Evolutionary conservation across 352 stramenopile species (phyloP).

Genomic region (Phytophthora multivora): DNA sequence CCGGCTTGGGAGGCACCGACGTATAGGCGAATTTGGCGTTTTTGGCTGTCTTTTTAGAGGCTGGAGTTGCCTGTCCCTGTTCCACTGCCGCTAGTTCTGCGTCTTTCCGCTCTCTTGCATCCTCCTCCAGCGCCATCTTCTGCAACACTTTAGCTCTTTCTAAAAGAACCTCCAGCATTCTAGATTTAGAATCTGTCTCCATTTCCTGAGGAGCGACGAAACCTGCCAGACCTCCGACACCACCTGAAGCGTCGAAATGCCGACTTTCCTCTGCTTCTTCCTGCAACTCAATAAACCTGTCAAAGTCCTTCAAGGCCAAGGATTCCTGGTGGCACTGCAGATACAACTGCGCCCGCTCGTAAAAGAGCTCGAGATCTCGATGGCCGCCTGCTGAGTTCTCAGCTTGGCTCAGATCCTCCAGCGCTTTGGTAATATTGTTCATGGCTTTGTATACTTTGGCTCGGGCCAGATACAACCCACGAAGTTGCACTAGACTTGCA

Average conservation of each 20-base stretch:
- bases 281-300: slow-evolving; percentile 73
- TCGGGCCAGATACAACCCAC: slow-evolving; percentile 51
- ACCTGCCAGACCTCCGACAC: slow-evolving; percentile 35
- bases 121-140: slow-evolving; percentile 54
- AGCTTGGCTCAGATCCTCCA: slow-evolving; percentile 58
- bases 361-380: slow-evolving; percentile 62
- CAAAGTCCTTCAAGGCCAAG: slow-evolving; percentile 60
- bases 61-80: slow-evolving; percentile 32
- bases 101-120: slow-evolving; percentile 52
- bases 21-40: slow-evolving; percentile 12
- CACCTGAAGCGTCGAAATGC: slow-evolving; percentile 45
- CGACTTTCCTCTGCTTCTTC: slow-evolving; percentile 45
- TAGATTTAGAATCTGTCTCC: slow-evolving; percentile 22
- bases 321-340: slow-evolving; percentile 48
- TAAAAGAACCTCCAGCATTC: slow-evolving; percentile 60
- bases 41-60: slow-evolving; percentile 14
- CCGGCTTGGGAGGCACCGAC: slow-evolving; percentile 19
- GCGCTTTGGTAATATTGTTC: slow-evolving; percentile 54
- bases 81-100: slow-evolving; percentile 51
- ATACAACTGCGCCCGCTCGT: slow-evolving; percentile 61
- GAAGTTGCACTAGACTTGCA: slow-evolving; percentile 44
- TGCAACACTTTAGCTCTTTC: slow-evolving; percentile 63
- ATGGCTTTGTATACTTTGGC: slow-evolving; percentile 60
- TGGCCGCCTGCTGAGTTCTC: slow-evolving; percentile 51
- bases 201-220: slow-evolving; percentile 32